Evolutionary conservation across 768 basidiomycete genomes (phyloP).

Genomic region (Fomitopsis serialis): DNA sequence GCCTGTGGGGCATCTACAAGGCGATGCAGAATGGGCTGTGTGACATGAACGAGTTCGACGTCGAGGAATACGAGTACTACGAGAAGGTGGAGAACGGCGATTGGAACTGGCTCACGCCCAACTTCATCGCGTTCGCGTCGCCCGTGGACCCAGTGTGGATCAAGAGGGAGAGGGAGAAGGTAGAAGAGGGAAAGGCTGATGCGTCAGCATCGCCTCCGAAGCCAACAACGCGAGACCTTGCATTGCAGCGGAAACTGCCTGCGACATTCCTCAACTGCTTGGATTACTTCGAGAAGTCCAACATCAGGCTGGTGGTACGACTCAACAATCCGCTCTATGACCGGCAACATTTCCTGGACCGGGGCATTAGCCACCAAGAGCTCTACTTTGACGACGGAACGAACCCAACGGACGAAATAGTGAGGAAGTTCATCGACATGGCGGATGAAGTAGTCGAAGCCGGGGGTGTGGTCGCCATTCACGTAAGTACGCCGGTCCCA

Average conservation of each 20-base stretch:
- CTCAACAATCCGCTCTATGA: conserved; percentile 93
- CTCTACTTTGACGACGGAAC: conserved; percentile 98
- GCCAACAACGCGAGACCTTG: conserved; percentile 30
- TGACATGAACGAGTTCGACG: conserved; percentile 91
- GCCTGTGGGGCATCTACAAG: conserved; percentile 84
- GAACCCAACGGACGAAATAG: conserved; percentile 94
- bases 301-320: conserved; percentile 88
- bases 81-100: conserved; percentile 95
- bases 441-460: conserved; percentile 72
- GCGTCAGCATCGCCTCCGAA: conserved; percentile 17
- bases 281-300: conserved; percentile 85
- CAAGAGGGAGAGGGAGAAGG: conserved; percentile 66
- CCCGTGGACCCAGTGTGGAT: conserved; percentile 81
- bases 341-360: conserved; percentile 70
- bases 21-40: conserved; percentile 88
- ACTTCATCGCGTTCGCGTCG: conserved; percentile 92
- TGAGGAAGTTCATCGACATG: conserved; percentile 83
- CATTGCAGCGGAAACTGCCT: conserved; percentile 73
- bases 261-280: conserved; percentile 86
- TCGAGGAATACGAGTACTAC: conserved; percentile 90
- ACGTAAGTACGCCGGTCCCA: conserved; percentile 46
- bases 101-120: conserved; percentile 93
- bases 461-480: conserved; percentile 84
- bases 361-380: conserved; percentile 84
- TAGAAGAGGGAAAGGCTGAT: conserved; percentile 28